Evolutionary conservation across 257 asterid genomes (phyloP).

Genomic region (Cruciata laevipes): DNA sequence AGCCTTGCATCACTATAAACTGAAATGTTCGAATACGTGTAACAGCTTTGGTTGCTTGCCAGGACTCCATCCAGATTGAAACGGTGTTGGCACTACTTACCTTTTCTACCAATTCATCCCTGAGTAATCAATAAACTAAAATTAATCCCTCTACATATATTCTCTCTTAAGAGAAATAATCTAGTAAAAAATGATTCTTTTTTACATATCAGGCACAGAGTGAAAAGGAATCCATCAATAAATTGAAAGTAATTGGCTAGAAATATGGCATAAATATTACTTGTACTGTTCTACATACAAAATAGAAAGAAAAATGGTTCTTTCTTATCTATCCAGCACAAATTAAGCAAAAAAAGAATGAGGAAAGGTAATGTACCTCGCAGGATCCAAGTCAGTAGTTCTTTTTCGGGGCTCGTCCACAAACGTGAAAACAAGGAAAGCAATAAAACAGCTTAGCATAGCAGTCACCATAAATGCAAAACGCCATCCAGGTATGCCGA

Average conservation of each 20-base stretch:
- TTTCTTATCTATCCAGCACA: not conserved
- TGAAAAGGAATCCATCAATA: slow-evolving; percentile 37
- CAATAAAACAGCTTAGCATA: slow-evolving; percentile 65
- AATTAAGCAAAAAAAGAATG: not conserved
- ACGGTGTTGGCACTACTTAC: slow-evolving; percentile 30
- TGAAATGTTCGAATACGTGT: slow-evolving; percentile 80
- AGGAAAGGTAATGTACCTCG: slow-evolving; percentile 38
- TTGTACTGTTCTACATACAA: not conserved
- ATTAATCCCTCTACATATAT: not conserved
- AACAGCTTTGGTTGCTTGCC: slow-evolving; percentile 79
- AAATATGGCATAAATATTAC: not conserved
- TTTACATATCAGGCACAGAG: slow-evolving; percentile 28
- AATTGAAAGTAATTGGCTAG: not conserved
- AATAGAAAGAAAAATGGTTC: not conserved
- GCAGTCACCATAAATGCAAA: slow-evolving; percentile 76
- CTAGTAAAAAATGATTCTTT: not conserved
- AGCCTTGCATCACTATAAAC: slow-evolving; percentile 89
- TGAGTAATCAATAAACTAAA: slow-evolving; percentile 23
- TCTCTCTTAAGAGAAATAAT: not conserved
- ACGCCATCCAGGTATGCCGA: slow-evolving; percentile 96
- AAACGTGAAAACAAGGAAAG: slow-evolving; percentile 62
- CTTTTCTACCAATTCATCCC: slow-evolving; percentile 57
- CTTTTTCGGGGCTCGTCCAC: slow-evolving; percentile 71
- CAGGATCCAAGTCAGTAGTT: slow-evolving; percentile 19
- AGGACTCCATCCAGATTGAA: slow-evolving; percentile 73